Percentiles rank a stretch among this genome's conserved stretches.
Conservation (phyloP, 352 stramenopile species). For the Globisporangium irregulare region DNA sequence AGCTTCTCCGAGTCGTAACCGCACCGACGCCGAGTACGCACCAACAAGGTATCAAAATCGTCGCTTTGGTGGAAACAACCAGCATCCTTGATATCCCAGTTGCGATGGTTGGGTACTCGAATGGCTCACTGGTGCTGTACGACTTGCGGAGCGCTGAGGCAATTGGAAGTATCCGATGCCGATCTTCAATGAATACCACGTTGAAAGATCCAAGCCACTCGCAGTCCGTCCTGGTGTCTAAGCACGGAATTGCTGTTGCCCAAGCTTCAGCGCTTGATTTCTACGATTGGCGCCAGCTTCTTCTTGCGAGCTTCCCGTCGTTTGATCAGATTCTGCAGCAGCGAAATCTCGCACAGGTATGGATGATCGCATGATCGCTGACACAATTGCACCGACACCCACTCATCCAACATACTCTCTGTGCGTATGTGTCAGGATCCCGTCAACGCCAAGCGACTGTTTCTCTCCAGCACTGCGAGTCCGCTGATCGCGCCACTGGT, state of each 20-base stretch:
- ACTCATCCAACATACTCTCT: neutral
- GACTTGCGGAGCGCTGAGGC: slow-evolving; percentile 42
- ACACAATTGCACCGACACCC: neutral
- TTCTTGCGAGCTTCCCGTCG: slow-evolving; percentile 33
- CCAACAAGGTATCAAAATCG: slow-evolving; percentile 6
- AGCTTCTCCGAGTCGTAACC: slow-evolving; percentile 33
- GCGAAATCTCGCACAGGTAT: slow-evolving; percentile 21
- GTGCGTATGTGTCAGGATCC: neutral
- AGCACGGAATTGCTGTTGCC: neutral
- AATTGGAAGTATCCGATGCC: slow-evolving; percentile 33
- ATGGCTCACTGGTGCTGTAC: slow-evolving; percentile 42
- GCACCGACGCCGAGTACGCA: slow-evolving; percentile 15
- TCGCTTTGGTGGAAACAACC: slow-evolving; percentile 17
- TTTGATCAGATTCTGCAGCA: slow-evolving; percentile 23
- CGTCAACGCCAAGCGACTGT: slow-evolving; percentile 28
- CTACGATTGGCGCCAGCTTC: slow-evolving; percentile 42
- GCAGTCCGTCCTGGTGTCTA: slow-evolving; percentile 5
- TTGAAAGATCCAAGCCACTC: neutral
- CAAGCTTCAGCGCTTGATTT: slow-evolving; percentile 19
- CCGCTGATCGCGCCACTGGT: neutral
- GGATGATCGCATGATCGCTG: neutral
- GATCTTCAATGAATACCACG: neutral
- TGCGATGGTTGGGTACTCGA: slow-evolving; percentile 42
- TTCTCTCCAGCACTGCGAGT: slow-evolving; percentile 18
- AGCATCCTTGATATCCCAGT: slow-evolving; percentile 33